These are phyloP conservation scores for Aspergillus novoparasiticus DNA, from an alignment of 2,329 filamentous ascomycete genomes.

Conservation along the genomic window DNA sequence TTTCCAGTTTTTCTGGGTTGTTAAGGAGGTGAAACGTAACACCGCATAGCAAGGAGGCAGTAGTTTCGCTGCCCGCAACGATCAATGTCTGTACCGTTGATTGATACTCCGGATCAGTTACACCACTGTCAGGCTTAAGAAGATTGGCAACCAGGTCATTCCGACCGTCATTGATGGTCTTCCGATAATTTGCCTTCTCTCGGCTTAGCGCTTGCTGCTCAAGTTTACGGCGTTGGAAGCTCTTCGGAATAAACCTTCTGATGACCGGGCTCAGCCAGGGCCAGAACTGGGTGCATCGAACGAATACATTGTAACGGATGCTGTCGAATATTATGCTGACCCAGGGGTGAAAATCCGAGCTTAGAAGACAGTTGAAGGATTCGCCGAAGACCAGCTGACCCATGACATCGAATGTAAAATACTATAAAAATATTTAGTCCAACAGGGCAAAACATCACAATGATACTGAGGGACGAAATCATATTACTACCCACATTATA, in stretches of 20 bases:
- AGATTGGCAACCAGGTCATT: constrained; percentile 5
- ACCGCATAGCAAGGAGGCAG: constrained; percentile 5
- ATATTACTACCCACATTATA: constrained; percentile 31
- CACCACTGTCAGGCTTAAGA: constrained; percentile 2
- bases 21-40: constrained; percentile 6
- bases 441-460: neutral
- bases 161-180: constrained; percentile 5
- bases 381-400: constrained; percentile 44
- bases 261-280: constrained; percentile 7
- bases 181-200: constrained; percentile 4
- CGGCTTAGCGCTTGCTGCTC: constrained; percentile 2
- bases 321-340: constrained; percentile 39
- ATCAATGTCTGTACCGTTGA: constrained; percentile 9
- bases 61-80: constrained; percentile 12
- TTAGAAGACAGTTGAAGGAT: constrained; percentile 43
- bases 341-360: constrained; percentile 43
- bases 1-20: constrained; percentile 2
- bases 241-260: constrained; percentile 1
- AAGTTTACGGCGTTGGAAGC: neutral
- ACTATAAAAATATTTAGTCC: constrained; percentile 21
- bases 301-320: constrained; percentile 21
- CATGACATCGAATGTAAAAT: constrained; percentile 43
- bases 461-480: neutral
- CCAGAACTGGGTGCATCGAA: constrained; percentile 9
- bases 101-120: constrained; percentile 4